A percentile compares a stretch with the other conserved stretches of the same genome.
Conservation (phyloP, 1,139 yeast genomes). For the Saccharomyces hybrid region DNA sequence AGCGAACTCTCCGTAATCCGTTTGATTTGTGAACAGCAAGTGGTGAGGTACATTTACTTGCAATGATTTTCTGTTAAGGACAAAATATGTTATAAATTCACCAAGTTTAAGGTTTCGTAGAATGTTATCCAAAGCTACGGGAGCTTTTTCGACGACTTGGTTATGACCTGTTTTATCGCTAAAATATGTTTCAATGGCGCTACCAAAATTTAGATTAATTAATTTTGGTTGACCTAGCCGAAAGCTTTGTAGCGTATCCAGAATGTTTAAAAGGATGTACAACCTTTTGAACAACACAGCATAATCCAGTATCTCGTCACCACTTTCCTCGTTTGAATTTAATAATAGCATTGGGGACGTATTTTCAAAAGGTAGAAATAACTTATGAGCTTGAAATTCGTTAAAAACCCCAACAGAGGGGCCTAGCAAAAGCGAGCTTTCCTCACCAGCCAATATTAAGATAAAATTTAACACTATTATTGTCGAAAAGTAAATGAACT, state of each 20-base stretch:
- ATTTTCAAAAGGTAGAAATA: slow-evolving; percentile 30
- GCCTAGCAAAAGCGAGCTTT: slow-evolving; percentile 48
- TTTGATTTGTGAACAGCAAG: neutral
- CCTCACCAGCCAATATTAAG: slow-evolving; percentile 51
- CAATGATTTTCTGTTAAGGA: slow-evolving; percentile 16
- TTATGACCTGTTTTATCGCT: slow-evolving; percentile 7
- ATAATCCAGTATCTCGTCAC: slow-evolving; percentile 21
- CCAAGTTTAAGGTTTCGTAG: slow-evolving; percentile 23
- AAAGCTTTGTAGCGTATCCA: slow-evolving; percentile 51
- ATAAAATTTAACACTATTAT: slow-evolving; percentile 49
- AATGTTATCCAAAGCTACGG: slow-evolving; percentile 16
- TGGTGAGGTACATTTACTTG: neutral
- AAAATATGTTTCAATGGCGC: slow-evolving; percentile 16
- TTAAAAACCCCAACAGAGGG: slow-evolving; percentile 49
- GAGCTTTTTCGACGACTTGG: slow-evolving; percentile 26
- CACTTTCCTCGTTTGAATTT: neutral
- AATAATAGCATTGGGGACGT: slow-evolving; percentile 4
- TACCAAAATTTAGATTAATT: slow-evolving; percentile 27
- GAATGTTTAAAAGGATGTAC: slow-evolving; percentile 41
- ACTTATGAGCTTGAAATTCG: slow-evolving; percentile 47
- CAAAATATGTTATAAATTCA: slow-evolving; percentile 21
- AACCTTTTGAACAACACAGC: slow-evolving; percentile 43
- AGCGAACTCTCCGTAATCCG: neutral
- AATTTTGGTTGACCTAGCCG: slow-evolving; percentile 51
- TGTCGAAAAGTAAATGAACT: slow-evolving; percentile 39